A percentile compares a stretch with the other conserved stretches of the same genome.
phyloP scores from a whole-genome alignment of 2,329 filamentous ascomycete genomes.

The Clonostachys chloroleuca region DNA sequence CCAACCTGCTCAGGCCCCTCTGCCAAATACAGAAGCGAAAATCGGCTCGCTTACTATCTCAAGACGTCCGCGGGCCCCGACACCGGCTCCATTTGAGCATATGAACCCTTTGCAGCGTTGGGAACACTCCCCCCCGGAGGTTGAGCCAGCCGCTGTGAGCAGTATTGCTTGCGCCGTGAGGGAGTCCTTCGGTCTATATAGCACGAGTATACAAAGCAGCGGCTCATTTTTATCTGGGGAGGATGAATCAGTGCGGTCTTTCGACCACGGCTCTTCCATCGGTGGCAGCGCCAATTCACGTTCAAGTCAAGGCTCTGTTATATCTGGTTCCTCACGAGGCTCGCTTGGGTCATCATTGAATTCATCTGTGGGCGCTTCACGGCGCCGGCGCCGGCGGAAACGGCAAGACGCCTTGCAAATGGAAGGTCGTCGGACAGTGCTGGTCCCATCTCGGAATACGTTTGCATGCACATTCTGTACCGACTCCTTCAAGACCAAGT shows the following conservation, averaged over 20 bases:
- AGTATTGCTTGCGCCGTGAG: slow-evolving; percentile 15
- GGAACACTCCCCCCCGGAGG: slow-evolving; percentile 14
- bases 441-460: neutral
- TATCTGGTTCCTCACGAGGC: neutral
- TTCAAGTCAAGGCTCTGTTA: slow-evolving; percentile 2
- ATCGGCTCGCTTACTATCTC: slow-evolving; percentile 51
- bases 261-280: slow-evolving; percentile 8
- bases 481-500: slow-evolving; percentile 33
- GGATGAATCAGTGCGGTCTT: neutral
- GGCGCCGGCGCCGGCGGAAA: too few relatives aligned
- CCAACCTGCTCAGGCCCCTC: too few relatives aligned
- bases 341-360: neutral
- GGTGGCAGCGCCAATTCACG: slow-evolving; percentile 11
- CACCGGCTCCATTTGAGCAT: slow-evolving; percentile 18
- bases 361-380: neutral
- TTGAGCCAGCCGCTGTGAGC: slow-evolving; percentile 15
- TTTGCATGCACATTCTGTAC: slow-evolving; percentile 37
- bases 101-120: slow-evolving; percentile 15
- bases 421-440: too few relatives aligned
- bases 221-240: too few relatives aligned
- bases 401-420: too few relatives aligned
- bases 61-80: slow-evolving; percentile 3
- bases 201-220: too few relatives aligned
- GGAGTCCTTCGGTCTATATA: neutral
- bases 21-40: slow-evolving; percentile 52